Base-by-base conservation (phyloP, 1,284 basidiomycete species). In the Flammula alnicola region DNA sequence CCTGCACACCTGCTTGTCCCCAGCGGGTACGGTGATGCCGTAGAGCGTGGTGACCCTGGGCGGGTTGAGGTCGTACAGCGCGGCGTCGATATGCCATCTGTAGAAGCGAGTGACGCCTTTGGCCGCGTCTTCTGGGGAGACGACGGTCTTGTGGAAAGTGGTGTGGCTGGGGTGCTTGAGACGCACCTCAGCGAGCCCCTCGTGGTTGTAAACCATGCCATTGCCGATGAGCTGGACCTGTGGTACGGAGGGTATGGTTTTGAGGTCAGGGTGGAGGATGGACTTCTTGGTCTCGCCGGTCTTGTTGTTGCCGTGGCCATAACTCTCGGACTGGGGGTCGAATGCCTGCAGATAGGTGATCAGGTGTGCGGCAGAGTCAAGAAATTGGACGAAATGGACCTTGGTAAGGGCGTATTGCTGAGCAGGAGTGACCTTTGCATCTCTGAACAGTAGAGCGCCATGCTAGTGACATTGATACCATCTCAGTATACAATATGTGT, bases 21-120 rank as follows among this genome's bases (percentile, higher is more conserved):
- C 93, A 25, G 76, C 58, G 0, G 94, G 94, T 0, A 95, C 86
- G 1, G 65, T 75, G 49, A 95, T 74, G 0, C 85, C 92, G 58
- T 95, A 93, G 6, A 97, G 81, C 0, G 93, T 93, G 2, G 95
- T 97, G 32, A 93, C 93, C 59, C 81, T 86, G 2, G 94, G 94
- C n/a, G 91, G 91, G 17, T 83, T 81, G 19, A 93, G 80, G 54
- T 91, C 85, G 68, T 96, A 97, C 20, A 96, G 71, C 0, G 94
- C 94, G 1, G 94, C 94, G 62, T 97, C 94, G 67, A 96, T 95
- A 70, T 96, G 93, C 92, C 93, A 94, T 46, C 92, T 79, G 66
- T 94, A 95, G 77, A 92, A 95, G 23, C 93, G 81, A 9, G 93
- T 95, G 35, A 77, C 69, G 20, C 91, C 91, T 45, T 80, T 78